Evolutionary conservation across 202 grass and related monocot species (phyloP), one percentile per base, ranked within the genome.

Genomic region (Saccharum hybrid): DNA sequence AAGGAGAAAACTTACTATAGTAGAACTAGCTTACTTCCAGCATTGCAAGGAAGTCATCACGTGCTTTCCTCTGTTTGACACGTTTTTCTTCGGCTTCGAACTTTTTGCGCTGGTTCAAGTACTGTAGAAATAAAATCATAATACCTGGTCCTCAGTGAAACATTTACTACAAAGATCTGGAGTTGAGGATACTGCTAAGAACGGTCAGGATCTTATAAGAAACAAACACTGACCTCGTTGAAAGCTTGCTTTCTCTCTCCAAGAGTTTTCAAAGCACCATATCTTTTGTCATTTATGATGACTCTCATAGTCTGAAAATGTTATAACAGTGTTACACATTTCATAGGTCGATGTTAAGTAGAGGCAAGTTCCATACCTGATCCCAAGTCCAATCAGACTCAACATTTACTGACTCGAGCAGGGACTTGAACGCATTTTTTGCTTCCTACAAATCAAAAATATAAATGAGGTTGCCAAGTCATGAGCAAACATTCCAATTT

Each of bases 201-300:
- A 12, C 4, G 60, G 16, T 71, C 21, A 63, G 66, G 49, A 68
- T 21, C 23, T 79, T 66, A 62, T 57, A 71, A 45, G 23, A 85
- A 74, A 61, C 68, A 72, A 78, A 49, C 22, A 37, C 34, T 54
- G 34, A 98, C 96, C 96, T 98, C 96, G 72, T 96, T 96, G 78
- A 96, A 96, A 90, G 91, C 93, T 85, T 98, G 96, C 74, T 96
- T 98, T 85, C 91, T 94, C 86, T 98, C 96, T 82, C 96, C 96
- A 86, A 96, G 91, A 76, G 93, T 96, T 85, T 88, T 96, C 75
- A 98, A 74, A 64, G 93, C 89, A 86, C 89, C 93, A 68, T 98
- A 98, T 79, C 93, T 93, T 85, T 98, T 98, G 89, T 98, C 96
- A 90, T 92, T 96, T 77, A 98, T 98, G 74, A 96, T 96, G 72